Conservation (phyloP, 2,329 filamentous ascomycete species). For the Ophiosphaerella narmari region DNA sequence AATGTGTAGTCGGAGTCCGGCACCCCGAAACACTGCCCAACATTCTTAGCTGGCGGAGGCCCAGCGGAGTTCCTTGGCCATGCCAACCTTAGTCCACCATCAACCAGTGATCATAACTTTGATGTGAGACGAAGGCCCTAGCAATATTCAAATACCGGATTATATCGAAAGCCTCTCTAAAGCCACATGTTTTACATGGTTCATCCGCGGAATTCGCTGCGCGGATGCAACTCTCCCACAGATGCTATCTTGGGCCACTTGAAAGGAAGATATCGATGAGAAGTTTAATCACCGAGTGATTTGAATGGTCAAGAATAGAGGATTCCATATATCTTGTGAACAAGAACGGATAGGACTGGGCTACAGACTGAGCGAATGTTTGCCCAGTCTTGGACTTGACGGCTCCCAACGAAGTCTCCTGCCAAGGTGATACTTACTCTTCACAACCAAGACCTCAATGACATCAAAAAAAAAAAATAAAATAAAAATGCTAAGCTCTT, state of each 20-base stretch:
- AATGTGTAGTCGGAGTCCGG: conserved; percentile 1
- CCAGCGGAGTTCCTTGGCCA: conserved; percentile 6
- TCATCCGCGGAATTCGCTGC: neutral
- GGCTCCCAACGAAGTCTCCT: neutral
- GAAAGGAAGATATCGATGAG: too few relatives aligned
- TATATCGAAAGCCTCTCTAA: neutral
- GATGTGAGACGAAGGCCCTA: neutral
- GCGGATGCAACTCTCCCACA: neutral
- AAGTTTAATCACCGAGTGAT: too few relatives aligned
- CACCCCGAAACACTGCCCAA: conserved; percentile 1
- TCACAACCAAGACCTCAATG: neutral
- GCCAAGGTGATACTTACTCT: neutral
- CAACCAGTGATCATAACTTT: neutral
- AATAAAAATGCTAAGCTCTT: conserved; percentile 1
- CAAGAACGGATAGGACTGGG: neutral
- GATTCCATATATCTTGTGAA: neutral
- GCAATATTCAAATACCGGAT: neutral
- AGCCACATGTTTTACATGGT: neutral
- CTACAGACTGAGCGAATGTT: neutral
- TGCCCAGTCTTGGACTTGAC: neutral
- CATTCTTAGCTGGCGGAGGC: neutral
- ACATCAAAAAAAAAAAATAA: neutral
- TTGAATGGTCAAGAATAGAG: too few relatives aligned
- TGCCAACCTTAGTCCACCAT: conserved; percentile 2
- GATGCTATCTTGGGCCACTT: too few relatives aligned